Percentiles rank a stretch among this genome's conserved stretches.
These are phyloP conservation scores for Aspergillus unguis DNA, from an alignment of 2,329 filamentous ascomycete species.

Conservation along the genomic window DNA sequence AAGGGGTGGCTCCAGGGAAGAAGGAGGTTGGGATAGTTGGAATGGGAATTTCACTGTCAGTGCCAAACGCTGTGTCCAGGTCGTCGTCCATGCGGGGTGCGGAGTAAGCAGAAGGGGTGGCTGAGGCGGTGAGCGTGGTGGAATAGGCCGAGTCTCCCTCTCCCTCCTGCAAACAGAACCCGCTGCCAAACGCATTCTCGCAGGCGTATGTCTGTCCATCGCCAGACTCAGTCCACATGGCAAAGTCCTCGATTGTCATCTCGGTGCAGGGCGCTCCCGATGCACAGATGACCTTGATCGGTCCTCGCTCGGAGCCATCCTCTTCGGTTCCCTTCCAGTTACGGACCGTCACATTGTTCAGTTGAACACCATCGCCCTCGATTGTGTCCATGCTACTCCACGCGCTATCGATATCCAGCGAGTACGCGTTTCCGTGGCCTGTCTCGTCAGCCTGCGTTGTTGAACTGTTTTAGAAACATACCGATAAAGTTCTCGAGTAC, in stretches of 20 bases:
- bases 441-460: neutral
- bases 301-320: slow-evolving; percentile 51
- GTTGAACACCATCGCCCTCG: slow-evolving; percentile 51
- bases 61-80: slow-evolving; percentile 24
- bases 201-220: slow-evolving; percentile 41
- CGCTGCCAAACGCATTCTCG: slow-evolving; percentile 48
- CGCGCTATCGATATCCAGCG: slow-evolving; percentile 54
- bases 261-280: slow-evolving; percentile 52
- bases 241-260: slow-evolving; percentile 50
- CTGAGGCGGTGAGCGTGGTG: slow-evolving; percentile 22
- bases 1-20: slow-evolving; percentile 31
- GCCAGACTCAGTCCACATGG: slow-evolving; percentile 43
- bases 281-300: slow-evolving; percentile 53
- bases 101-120: slow-evolving; percentile 27
- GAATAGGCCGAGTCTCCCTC: slow-evolving; percentile 19
- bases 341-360: slow-evolving; percentile 52
- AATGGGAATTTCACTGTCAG: slow-evolving; percentile 20
- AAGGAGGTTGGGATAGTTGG: slow-evolving; percentile 24
- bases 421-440: slow-evolving; percentile 59
- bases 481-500: slow-evolving; percentile 56
- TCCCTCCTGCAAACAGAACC: slow-evolving; percentile 45
- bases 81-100: slow-evolving; percentile 28
- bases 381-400: slow-evolving; percentile 47
- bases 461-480: slow-evolving; percentile 8
- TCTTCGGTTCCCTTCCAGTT: slow-evolving; percentile 55